Percentiles rank a stretch among this genome's conserved stretches.
Conservation (phyloP, 2,329 filamentous ascomycete genomes). For the Blastomyces silverae region DNA sequence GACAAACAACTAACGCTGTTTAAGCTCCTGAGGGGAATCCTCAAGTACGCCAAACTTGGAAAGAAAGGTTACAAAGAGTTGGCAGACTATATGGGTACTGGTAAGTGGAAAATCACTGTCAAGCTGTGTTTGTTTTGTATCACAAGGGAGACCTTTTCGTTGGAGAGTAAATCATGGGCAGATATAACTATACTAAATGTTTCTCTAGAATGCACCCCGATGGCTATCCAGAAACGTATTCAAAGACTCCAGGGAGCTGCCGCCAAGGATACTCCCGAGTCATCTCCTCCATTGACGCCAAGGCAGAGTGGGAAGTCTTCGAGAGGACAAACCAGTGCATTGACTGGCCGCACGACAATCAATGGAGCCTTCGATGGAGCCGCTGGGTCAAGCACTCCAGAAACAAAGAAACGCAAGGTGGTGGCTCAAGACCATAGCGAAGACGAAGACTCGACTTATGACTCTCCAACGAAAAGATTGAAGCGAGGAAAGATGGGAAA, state of each 20-base stretch:
- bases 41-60: slow-evolving; percentile 15
- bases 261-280: neutral
- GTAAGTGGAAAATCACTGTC: neutral
- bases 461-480: neutral
- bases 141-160: neutral
- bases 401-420: slow-evolving; percentile 21
- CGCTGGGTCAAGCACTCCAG: slow-evolving; percentile 20
- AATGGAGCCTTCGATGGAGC: slow-evolving; percentile 20
- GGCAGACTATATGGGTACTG: slow-evolving; percentile 23
- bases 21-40: slow-evolving; percentile 23
- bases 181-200: neutral
- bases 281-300: neutral
- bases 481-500: neutral
- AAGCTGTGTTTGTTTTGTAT: neutral
- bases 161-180: neutral
- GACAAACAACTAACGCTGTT: neutral
- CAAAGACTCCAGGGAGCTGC: neutral
- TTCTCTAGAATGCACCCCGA: neutral
- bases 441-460: neutral
- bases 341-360: slow-evolving; percentile 6
- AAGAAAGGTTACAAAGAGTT: slow-evolving; percentile 22
- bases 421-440: slow-evolving; percentile 8
- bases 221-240: neutral
- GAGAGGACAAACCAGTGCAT: neutral
- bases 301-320: neutral